A percentile compares a stretch with the other conserved stretches of the same genome.
Conservation (phyloP, 2,329 filamentous ascomycete genomes). For the Graphiopsis chlorocephala region DNA sequence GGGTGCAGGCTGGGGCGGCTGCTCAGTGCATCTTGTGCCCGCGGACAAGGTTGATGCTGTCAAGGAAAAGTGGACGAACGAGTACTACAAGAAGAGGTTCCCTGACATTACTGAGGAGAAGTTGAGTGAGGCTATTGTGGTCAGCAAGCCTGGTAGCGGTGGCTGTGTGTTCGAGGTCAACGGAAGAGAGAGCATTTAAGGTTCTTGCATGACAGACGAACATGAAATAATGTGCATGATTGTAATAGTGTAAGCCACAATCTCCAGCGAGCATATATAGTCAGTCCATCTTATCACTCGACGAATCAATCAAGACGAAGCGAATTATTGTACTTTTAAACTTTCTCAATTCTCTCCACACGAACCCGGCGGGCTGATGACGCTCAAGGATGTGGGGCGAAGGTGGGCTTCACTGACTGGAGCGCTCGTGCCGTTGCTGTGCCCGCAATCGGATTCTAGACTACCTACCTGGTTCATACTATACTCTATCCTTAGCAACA, state of each 20-base stretch:
- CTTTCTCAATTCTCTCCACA: neutral
- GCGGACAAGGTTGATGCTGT: slow-evolving; percentile 77
- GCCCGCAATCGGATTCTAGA: slow-evolving; percentile 1
- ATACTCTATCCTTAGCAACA: neutral
- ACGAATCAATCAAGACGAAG: neutral
- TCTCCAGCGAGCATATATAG: neutral
- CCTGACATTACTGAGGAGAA: slow-evolving; percentile 69
- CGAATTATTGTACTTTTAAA: neutral
- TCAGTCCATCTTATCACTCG: neutral
- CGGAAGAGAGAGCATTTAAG: slow-evolving; percentile 3
- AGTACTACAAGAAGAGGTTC: slow-evolving; percentile 77
- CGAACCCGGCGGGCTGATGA: neutral
- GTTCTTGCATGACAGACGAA: neutral
- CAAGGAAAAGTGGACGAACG: slow-evolving; percentile 69
- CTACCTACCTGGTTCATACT: neutral
- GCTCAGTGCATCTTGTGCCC: slow-evolving; percentile 88
- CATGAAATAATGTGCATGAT: neutral
- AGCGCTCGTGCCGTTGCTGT: neutral
- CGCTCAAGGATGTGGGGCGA: neutral
- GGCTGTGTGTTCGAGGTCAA: slow-evolving; percentile 38
- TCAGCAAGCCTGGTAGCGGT: slow-evolving; percentile 80
- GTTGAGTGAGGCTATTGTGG: slow-evolving; percentile 75
- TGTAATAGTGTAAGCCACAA: neutral
- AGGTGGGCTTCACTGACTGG: neutral
- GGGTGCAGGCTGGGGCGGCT: slow-evolving; percentile 95